phyloP scores from a whole-genome alignment of 768 basidiomycete genomes.

The Chalciporus piperatus region DNA sequence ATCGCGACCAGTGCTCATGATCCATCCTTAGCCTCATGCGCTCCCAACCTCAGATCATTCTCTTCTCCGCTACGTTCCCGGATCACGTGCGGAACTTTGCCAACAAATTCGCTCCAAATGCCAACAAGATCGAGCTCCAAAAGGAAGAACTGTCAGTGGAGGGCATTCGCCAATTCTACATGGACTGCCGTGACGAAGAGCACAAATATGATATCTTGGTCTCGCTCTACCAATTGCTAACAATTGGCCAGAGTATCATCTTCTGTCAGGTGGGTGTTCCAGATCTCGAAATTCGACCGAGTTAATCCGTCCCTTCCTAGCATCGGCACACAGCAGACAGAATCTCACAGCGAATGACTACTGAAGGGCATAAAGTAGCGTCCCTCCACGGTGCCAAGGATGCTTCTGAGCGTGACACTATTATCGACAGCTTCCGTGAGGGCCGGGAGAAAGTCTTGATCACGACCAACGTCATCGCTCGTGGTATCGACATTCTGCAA shows the following conservation, averaged over 20 bases:
- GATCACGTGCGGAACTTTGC: conserved; percentile 92
- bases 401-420: conserved; percentile 80
- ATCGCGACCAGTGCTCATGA: conserved; percentile 12
- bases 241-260: conserved; percentile 97
- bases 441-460: conserved; percentile 97
- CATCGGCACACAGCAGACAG: conserved; percentile 90
- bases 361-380: conserved; percentile 94
- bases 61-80: conserved; percentile 98
- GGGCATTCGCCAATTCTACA: conserved; percentile 94
- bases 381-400: conserved; percentile 96
- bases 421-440: conserved; percentile 94
- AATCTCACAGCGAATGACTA: conserved; percentile 86
- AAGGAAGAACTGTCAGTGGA: conserved; percentile 92
- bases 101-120: conserved; percentile 84
- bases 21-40: conserved; percentile 51
- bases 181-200: conserved; percentile 90
- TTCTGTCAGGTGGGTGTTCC: conserved; percentile 77
- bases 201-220: conserved; percentile 97
- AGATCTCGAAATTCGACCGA: background rate
- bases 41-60: conserved; percentile 73
- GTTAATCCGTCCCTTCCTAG: conserved; percentile 35
- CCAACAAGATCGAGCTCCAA: conserved; percentile 96
- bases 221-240: conserved; percentile 83
- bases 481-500: conserved; percentile 97
- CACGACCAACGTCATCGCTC: conserved; percentile 97